phyloP scores from a whole-genome alignment of 1,284 basidiomycete species.

The Trichosporon sp. region DNA sequence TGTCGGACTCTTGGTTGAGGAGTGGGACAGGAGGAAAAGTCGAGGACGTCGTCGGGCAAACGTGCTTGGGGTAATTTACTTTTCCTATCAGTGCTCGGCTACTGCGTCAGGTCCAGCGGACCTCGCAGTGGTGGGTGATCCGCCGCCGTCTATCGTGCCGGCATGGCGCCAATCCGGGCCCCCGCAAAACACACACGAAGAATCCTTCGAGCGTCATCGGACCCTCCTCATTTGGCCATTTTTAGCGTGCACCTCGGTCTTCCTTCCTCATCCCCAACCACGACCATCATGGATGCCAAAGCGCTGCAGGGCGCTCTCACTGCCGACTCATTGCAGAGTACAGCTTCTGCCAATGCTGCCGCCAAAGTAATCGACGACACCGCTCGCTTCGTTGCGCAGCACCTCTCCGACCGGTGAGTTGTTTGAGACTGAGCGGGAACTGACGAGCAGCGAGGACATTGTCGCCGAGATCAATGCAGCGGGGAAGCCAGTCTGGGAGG shows the following conservation, averaged over 20 bases:
- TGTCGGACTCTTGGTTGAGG: conserved; percentile 23
- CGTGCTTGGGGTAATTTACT: background rate
- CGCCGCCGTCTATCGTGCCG: conserved; percentile 7
- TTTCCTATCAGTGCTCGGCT: conserved; percentile 2
- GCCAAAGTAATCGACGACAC: conserved; percentile 29
- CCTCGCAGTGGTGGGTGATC: background rate
- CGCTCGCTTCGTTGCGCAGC: conserved; percentile 40
- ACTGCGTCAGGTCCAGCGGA: background rate
- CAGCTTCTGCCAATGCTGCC: conserved; percentile 31
- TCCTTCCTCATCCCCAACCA: background rate
- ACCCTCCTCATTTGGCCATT: background rate
- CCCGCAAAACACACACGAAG: background rate
- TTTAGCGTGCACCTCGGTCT: conserved; percentile 1
- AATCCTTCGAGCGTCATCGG: background rate
- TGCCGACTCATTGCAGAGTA: conserved; percentile 1
- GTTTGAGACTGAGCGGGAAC: background rate
- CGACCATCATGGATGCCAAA: conserved; percentile 22
- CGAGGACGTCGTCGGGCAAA: conserved; percentile 2
- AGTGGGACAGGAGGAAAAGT: conserved; percentile 20
- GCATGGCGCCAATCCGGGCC: conserved; percentile 19
- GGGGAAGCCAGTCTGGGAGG: conserved; percentile 20
- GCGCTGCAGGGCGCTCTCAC: conserved; percentile 22
- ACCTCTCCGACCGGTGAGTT: conserved; percentile 43
- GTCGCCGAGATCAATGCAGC: conserved; percentile 32
- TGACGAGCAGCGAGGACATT: conserved; percentile 31